phyloP scores from a whole-genome alignment of 768 basidiomycete genomes.

The Hysterangium stoloniferum region DNA sequence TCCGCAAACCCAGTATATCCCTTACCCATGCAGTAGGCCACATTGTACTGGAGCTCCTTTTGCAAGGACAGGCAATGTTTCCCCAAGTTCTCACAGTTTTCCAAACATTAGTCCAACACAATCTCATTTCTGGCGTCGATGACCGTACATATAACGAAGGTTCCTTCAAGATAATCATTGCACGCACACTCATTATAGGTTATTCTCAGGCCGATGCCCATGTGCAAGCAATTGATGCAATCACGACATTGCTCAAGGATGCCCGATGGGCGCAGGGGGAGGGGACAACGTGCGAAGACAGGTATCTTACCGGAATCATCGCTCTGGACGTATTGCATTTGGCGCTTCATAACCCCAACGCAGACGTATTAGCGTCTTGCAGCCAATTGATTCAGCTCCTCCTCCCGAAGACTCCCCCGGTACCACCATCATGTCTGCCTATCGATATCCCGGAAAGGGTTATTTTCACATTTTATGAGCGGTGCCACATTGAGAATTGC shows the following conservation, averaged over 20 bases:
- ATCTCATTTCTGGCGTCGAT: neutral
- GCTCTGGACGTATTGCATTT: conserved; percentile 4
- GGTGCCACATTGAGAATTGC: conserved; percentile 24
- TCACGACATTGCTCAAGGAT: conserved; percentile 2
- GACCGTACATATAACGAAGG: neutral
- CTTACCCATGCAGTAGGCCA: neutral
- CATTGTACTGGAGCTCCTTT: conserved; percentile 2
- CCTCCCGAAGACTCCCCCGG: conserved; percentile 22
- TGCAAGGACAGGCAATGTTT: conserved; percentile 6
- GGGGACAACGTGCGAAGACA: neutral
- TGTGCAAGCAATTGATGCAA: neutral
- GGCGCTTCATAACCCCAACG: neutral
- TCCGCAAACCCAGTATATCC: no score
- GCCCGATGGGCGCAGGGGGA: conserved; percentile 4
- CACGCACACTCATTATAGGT: neutral
- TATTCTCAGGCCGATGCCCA: neutral
- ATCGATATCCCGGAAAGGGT: conserved; percentile 35
- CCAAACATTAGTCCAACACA: neutral
- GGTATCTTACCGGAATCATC: neutral
- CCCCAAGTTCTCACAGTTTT: neutral
- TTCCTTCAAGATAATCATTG: conserved; percentile 1
- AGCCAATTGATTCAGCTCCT: conserved; percentile 34
- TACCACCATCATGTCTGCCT: neutral
- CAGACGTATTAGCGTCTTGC: conserved; percentile 31
- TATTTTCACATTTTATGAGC: conserved; percentile 40